Evolutionary conservation across 2,329 filamentous ascomycete species (phyloP), one percentile per base, ranked within the genome.

Genomic region (Colletotrichum tropicicola): DNA sequence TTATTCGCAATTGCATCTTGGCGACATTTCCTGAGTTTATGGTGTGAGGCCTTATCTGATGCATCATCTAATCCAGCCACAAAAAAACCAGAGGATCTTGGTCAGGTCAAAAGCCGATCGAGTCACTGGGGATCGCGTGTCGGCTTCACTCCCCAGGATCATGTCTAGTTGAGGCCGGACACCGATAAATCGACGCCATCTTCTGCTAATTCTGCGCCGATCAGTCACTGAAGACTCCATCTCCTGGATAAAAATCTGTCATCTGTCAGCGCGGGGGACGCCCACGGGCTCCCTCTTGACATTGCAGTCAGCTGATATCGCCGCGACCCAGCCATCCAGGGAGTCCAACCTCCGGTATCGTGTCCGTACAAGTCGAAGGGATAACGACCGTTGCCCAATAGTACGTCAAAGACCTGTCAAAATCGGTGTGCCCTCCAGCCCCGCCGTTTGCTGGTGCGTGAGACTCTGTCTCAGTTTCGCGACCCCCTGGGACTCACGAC

Each of bases 261-360:
- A 43, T 59, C 56, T 9, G 19, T 35, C 21, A 19, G 37, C 21
- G 35, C 32, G 17, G 21, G 21, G 28, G 28, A 21, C 9, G 39
- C 21, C n/a, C 23, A 5, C 30, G 28, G 48, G 41, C 32, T 19
- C 56, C 37, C 57, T 25, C 21, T 19, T 27, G 15, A 21, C 47
- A 54, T 54, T 53, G 41, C 41, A 35, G 27, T 27, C 43, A 47
- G 25, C 25, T 9, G 21, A 32, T 27, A 43, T 49, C 37, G 4
- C 45, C 35, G 15, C 5, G n/a, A 15, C 27, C 57, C 49, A 45
- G 51, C 44, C 58, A 56, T 32, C 49, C 15, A 65, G 62, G 62
- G 62, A 62, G 62, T n/a, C 62, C 62, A 62, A 21, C 62, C 62
- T 54, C 61, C 49, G 10, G 15, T 25, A 55, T 62, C 45, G 44